phyloP scores from a whole-genome alignment of 352 stramenopile species.

The Phytophthora chlamydospora region DNA sequence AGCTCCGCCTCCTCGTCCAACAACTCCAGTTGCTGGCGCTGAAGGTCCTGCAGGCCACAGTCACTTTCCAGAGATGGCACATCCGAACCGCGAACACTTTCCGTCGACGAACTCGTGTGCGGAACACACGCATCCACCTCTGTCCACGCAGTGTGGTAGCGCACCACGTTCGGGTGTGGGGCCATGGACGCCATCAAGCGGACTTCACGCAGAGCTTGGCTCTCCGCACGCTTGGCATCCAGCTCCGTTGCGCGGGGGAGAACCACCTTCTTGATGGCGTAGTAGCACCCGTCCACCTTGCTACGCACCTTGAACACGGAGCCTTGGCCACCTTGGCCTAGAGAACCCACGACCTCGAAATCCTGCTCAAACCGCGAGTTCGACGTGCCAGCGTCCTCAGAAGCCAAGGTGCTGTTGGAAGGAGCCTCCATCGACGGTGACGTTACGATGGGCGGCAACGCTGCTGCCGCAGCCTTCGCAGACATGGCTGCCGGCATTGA shows the following conservation, averaged over 20 bases:
- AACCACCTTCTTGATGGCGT: constrained; percentile 81
- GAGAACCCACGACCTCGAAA: constrained; percentile 66
- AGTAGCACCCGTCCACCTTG: constrained; percentile 72
- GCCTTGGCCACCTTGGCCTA: constrained; percentile 78
- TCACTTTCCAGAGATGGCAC: constrained; percentile 34
- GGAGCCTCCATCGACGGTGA: constrained; percentile 9
- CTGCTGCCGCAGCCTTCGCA: constrained; percentile 19
- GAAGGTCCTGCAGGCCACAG: constrained; percentile 21
- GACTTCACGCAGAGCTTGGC: constrained; percentile 73
- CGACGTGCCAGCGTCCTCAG: constrained; percentile 9
- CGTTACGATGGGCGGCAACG: constrained; percentile 25
- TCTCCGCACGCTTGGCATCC: constrained; percentile 50
- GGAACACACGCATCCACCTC: constrained; percentile 52
- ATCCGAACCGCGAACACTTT: constrained; percentile 48
- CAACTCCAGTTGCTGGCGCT: constrained; percentile 36
- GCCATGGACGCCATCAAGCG: constrained; percentile 77
- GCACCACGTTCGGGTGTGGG: constrained; percentile 75
- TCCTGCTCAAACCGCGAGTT: constrained; percentile 72
- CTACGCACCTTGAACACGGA: constrained; percentile 79
- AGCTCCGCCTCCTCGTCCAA: constrained; percentile 40
- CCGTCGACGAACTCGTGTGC: constrained; percentile 33
- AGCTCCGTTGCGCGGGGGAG: constrained; percentile 49
- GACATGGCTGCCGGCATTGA: constrained; percentile 32
- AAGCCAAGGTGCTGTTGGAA: background rate
- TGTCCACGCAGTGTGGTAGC: constrained; percentile 84